Percentiles rank a stretch among this genome's conserved stretches.
phyloP scores from a whole-genome alignment of 805 yeast species.

The Alloascoidea hylecoeti region DNA sequence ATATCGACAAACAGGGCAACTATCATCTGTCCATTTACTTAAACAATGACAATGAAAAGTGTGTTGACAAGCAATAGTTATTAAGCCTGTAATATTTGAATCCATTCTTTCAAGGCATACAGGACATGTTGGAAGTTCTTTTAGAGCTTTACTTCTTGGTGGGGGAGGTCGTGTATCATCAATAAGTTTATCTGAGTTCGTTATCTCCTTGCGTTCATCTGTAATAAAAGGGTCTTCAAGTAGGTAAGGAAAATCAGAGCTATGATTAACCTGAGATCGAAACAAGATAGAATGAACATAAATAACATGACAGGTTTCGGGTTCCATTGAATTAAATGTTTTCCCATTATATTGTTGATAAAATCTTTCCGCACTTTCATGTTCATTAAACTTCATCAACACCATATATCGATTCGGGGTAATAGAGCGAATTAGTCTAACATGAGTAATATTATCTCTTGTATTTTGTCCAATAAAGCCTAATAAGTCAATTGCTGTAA shows the following conservation, averaged over 20 bases:
- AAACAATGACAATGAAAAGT: conserved; percentile 85
- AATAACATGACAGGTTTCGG: conserved; percentile 71
- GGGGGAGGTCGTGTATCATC: conserved; percentile 7
- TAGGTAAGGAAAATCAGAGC: conserved; percentile 43
- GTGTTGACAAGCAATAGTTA: conserved; percentile 87
- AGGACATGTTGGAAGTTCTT: conserved; percentile 84
- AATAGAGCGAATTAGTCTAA: conserved; percentile 56
- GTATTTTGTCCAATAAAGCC: conserved; percentile 65
- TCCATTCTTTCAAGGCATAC: conserved; percentile 88
- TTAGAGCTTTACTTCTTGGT: conserved; percentile 14
- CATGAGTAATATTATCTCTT: conserved; percentile 44
- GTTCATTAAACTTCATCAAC: conserved; percentile 54
- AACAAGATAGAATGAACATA: conserved; percentile 48
- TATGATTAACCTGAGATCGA: conserved; percentile 16
- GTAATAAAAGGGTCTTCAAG: conserved; percentile 61
- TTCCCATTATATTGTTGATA: conserved; percentile 56
- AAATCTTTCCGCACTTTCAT: conserved; percentile 45
- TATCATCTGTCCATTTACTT: conserved; percentile 79
- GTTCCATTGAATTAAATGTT: conserved; percentile 75
- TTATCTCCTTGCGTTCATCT: conserved; percentile 7
- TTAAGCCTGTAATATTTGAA: conserved; percentile 59
- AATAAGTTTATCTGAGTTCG: conserved; percentile 8
- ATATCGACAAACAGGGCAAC: conserved; percentile 85
- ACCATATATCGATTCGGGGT: conserved; percentile 62
- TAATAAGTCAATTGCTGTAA: conserved; percentile 70